These are phyloP conservation scores for Zasmidium citrigriseum DNA, from an alignment of 2,329 filamentous ascomycete species.

Conservation along the genomic window DNA sequence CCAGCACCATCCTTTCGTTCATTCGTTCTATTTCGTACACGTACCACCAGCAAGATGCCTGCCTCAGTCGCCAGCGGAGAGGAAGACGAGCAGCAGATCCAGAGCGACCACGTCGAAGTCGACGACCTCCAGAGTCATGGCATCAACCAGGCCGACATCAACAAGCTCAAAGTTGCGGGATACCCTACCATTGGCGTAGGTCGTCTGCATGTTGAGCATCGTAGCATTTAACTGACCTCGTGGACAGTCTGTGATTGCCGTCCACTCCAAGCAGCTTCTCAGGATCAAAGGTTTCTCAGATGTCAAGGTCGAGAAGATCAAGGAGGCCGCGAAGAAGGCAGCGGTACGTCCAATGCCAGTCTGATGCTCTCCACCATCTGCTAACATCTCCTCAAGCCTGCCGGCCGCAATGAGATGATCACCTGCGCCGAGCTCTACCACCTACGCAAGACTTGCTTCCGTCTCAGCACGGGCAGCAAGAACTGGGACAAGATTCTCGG, in stretches of 20 bases:
- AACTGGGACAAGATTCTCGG: constrained; percentile 63
- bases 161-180: constrained; percentile 63
- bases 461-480: constrained; percentile 70
- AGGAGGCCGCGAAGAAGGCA: constrained; percentile 65
- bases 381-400: constrained; percentile 11
- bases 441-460: constrained; percentile 63
- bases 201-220: background rate
- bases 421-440: constrained; percentile 66
- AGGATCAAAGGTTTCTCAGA: constrained; percentile 73
- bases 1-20: background rate
- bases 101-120: constrained; percentile 64
- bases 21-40: background rate
- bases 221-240: background rate
- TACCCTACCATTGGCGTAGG: constrained; percentile 65
- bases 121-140: constrained; percentile 67
- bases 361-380: background rate
- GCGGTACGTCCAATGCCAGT: constrained; percentile 43
- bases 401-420: constrained; percentile 56
- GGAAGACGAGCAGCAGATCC: constrained; percentile 50
- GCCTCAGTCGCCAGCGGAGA: constrained; percentile 56
- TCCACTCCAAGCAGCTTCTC: constrained; percentile 60
- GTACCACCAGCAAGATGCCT: constrained; percentile 43
- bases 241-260: constrained; percentile 59
- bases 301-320: constrained; percentile 70
- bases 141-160: constrained; percentile 65